A percentile compares a stretch with the other conserved stretches of the same genome.
Conservation (phyloP, 2,329 filamentous ascomycete species). For the Waltergamsia citrina region DNA sequence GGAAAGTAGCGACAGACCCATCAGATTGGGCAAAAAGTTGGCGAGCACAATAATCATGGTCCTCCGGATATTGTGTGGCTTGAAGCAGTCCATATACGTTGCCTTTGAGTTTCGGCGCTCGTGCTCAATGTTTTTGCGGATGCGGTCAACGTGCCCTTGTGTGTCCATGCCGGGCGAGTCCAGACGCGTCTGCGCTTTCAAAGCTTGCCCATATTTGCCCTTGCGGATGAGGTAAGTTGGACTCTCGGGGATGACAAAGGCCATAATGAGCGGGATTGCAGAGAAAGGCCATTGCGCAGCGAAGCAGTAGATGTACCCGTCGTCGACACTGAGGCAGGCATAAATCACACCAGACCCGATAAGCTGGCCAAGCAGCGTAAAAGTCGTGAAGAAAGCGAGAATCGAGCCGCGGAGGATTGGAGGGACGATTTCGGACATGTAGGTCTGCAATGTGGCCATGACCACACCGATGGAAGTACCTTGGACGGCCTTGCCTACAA, state of each 20-base stretch:
- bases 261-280: slow-evolving; percentile 27
- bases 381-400: slow-evolving; percentile 37
- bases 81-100: slow-evolving; percentile 34
- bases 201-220: slow-evolving; percentile 24
- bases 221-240: slow-evolving; percentile 38
- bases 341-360: slow-evolving; percentile 32
- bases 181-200: slow-evolving; percentile 37
- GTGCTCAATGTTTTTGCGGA: slow-evolving; percentile 26
- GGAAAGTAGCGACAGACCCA: slow-evolving; percentile 32
- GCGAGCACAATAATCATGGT: slow-evolving; percentile 31
- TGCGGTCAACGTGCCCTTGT: neutral
- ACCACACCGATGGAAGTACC: slow-evolving; percentile 26
- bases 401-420: slow-evolving; percentile 32
- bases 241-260: slow-evolving; percentile 38
- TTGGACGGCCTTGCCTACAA: slow-evolving; percentile 13
- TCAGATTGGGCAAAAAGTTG: slow-evolving; percentile 30
- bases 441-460: slow-evolving; percentile 32
- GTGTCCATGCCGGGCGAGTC: slow-evolving; percentile 5
- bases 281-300: slow-evolving; percentile 34
- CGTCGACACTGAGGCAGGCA: slow-evolving; percentile 13
- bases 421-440: slow-evolving; percentile 40
- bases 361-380: slow-evolving; percentile 37
- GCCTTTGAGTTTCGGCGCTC: slow-evolving; percentile 13
- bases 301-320: slow-evolving; percentile 29
- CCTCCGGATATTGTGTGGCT: slow-evolving; percentile 27